Conservation (phyloP, 768 basidiomycete species). For the Phylloporus sp. region DNA sequence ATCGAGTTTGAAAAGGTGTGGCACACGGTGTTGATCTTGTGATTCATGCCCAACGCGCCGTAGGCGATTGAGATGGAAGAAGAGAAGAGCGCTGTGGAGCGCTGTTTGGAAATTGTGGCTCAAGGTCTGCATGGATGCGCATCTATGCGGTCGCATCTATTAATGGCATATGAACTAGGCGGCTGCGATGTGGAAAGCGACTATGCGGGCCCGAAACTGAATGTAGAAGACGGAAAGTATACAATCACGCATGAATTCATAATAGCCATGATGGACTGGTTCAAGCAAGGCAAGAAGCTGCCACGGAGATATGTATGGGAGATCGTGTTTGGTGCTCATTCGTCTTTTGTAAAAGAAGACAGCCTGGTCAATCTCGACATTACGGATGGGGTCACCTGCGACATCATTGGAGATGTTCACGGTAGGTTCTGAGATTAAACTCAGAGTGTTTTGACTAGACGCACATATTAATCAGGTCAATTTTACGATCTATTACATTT, state of each 20-base stretch:
- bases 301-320: constrained; percentile 93
- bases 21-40: not conserved
- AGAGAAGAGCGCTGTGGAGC: constrained; percentile 71
- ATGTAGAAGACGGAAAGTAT: constrained; percentile 62
- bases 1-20: constrained; percentile 89
- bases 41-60: constrained; percentile 4
- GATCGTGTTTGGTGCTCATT: constrained; percentile 84
- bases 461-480: constrained; percentile 56
- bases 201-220: constrained; percentile 74
- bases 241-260: constrained; percentile 77
- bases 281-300: constrained; percentile 91
- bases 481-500: constrained; percentile 93
- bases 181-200: constrained; percentile 72
- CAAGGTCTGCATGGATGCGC: constrained; percentile 48
- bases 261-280: constrained; percentile 82
- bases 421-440: constrained; percentile 42
- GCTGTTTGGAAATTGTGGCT: constrained; percentile 74
- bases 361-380: constrained; percentile 77
- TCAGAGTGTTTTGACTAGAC: not conserved
- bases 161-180: constrained; percentile 38
- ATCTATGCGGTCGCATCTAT: not conserved
- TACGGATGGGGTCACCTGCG: constrained; percentile 74
- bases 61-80: constrained; percentile 93
- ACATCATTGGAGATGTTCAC: constrained; percentile 96
- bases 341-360: constrained; percentile 69